Base-by-base conservation (phyloP, 805 yeast species). In the Metschnikowia gelsemii region DNA sequence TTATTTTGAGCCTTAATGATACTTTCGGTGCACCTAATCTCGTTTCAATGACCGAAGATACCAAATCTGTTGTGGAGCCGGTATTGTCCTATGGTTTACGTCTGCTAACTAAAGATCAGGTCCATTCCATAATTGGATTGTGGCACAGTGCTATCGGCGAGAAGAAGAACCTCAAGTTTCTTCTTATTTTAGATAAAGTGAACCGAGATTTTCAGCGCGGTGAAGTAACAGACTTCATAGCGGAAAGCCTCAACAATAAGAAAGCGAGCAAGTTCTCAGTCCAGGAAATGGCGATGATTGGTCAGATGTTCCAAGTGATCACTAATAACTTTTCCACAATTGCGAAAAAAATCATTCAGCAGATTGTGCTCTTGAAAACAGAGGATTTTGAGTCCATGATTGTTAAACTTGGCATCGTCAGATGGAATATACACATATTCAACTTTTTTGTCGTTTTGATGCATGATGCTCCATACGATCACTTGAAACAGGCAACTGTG, bases 291-390 rank as follows among this genome's bases (percentile, higher is more conserved):
- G 36, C 38, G 3, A 32, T 45, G 20, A 49, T 51, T 35, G 57
- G 64, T 23, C 37, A 45, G 8, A 42, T 63, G 20, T 64, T 58
- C 30, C 42, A 48, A 20, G 26, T 35, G n/a, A 25, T 57, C 8
- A 36, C 49, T 2, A 35, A 35, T 2, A 56, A 56, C 14, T 68
- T 50, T 41, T 61, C 55, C 20, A 33, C 42, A 0, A 54, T 65
- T 33, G 68, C 63, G 6, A 70, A 69, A 41, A 54, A 47, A 33
- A 46, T 68, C 3, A 55, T 70, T 18, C 73, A 68, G 45, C 57
- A 57, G 20, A 51, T 65, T 13, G 66, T 65, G 13, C 49, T 59
- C 14, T 41, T 58, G 23, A 58, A 60, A 18, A 47, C 52, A 2
- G 63, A 57, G 1, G 66, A 59, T 11, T 58, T 64, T 35, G 58